Evolutionary conservation across 495 filamentous ascomycete genomes (phyloP).

Genomic region (Trichoderma erinaceum): DNA sequence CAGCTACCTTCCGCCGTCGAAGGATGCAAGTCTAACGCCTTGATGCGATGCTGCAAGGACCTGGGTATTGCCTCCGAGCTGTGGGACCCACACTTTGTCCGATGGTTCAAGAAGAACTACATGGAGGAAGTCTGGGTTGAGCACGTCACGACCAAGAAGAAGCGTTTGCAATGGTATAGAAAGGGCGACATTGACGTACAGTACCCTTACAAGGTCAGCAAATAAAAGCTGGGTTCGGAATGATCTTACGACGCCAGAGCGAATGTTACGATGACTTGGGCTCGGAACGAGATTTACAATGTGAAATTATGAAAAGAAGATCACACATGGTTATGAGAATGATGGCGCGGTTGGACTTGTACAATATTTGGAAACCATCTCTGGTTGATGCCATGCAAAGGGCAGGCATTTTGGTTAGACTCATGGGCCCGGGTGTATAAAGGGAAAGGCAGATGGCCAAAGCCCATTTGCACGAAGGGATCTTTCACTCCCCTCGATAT

Average conservation of each 20-base stretch:
- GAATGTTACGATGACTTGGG: not conserved
- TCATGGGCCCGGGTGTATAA: not conserved
- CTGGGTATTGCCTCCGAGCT: slow-evolving; percentile 90
- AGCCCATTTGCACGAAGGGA: not conserved
- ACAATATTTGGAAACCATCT: not conserved
- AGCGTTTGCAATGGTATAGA: slow-evolving; percentile 76
- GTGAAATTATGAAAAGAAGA: not conserved
- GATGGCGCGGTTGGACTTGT: not conserved
- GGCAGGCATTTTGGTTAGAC: not conserved
- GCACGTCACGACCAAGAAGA: slow-evolving; percentile 69
- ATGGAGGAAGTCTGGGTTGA: slow-evolving; percentile 68
- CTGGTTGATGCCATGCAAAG: not conserved
- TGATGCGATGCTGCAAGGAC: slow-evolving; percentile 97
- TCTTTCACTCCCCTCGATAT: slow-evolving; percentile 14
- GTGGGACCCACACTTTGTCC: slow-evolving; percentile 93
- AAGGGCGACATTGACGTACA: slow-evolving; percentile 68
- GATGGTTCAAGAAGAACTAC: slow-evolving; percentile 54
- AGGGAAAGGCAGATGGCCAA: not conserved
- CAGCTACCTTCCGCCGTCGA: slow-evolving; percentile 96
- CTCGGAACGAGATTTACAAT: not conserved
- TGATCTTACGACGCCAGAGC: not conserved
- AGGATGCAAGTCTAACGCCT: slow-evolving; percentile 92
- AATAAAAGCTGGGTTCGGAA: slow-evolving; percentile 9
- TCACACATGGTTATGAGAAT: not conserved
- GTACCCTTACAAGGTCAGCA: slow-evolving; percentile 65